Evolutionary conservation across 164 flowering plant species (phyloP).

Genomic region (Nymphaea thermarum): DNA sequence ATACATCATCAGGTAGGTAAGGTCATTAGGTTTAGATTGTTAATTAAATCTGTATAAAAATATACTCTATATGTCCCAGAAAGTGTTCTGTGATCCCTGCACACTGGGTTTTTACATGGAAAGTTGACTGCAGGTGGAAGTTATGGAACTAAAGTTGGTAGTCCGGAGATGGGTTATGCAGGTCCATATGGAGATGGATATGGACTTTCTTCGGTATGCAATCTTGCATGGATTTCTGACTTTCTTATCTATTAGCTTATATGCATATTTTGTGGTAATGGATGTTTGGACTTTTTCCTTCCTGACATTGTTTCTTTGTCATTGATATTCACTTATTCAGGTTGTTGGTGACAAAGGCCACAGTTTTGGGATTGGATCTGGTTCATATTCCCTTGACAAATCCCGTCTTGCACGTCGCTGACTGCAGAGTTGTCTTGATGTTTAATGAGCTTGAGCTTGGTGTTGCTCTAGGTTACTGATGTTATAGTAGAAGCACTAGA

Average conservation of each 20-base stretch:
- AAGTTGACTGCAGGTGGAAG: slow-evolving; percentile 36
- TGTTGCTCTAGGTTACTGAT: slow-evolving; percentile 6
- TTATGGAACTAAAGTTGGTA: slow-evolving; percentile 47
- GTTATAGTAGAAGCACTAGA: slow-evolving; percentile 17
- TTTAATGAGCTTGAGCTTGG: slow-evolving; percentile 2
- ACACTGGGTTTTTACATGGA: too few species aligned
- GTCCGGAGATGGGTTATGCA: slow-evolving; percentile 39
- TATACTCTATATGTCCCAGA: too few species aligned
- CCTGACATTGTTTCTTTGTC: background rate
- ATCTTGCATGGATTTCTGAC: background rate
- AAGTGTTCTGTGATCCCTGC: too few species aligned
- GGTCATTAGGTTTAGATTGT: too few species aligned
- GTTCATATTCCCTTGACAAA: slow-evolving; percentile 59
- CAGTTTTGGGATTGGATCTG: slow-evolving; percentile 52
- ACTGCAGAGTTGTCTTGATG: slow-evolving; percentile 10
- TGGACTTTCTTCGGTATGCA: slow-evolving; percentile 51
- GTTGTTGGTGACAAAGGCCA: slow-evolving; percentile 58
- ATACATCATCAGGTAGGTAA: too few species aligned
- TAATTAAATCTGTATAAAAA: too few species aligned
- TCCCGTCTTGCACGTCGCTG: slow-evolving; percentile 53
- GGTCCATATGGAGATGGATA: slow-evolving; percentile 62
- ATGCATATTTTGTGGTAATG: background rate
- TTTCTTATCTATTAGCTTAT: background rate
- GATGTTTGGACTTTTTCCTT: too few species aligned
- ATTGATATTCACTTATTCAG: slow-evolving; percentile 16